Percentiles rank a stretch among this genome's conserved stretches.
phyloP scores from a whole-genome alignment of 2,329 filamentous ascomycete genomes.

The Paraconiothyrium brasiliense region DNA sequence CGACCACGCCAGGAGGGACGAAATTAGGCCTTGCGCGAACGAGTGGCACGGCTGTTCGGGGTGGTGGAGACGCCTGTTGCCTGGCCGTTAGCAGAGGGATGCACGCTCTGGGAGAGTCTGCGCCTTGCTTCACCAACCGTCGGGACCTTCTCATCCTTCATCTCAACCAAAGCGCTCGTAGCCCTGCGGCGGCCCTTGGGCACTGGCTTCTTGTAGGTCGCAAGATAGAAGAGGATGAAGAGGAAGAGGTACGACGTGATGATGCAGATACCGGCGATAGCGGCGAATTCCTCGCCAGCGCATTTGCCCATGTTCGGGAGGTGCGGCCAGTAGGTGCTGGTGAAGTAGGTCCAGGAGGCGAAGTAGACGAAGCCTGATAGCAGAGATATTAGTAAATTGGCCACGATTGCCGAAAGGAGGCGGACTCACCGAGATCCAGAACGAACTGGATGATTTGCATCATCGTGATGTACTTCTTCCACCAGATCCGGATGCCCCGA shows the following conservation, averaged over 20 bases:
- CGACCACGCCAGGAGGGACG: conserved; percentile 1
- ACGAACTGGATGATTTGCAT: conserved; percentile 98
- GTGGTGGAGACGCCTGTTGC: conserved; percentile 54
- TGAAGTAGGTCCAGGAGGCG: conserved; percentile 98
- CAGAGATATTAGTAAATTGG: conserved; percentile 29
- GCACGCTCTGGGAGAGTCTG: conserved; percentile 58
- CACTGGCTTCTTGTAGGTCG: conserved; percentile 89
- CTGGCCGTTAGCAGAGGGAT: conserved; percentile 48
- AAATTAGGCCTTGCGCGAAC: conserved; percentile 74
- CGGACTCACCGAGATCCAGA: conserved; percentile 84
- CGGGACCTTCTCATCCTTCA: conserved; percentile 75
- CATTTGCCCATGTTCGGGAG: conserved; percentile 86
- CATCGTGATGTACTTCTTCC: conserved; percentile 99
- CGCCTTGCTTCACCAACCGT: conserved; percentile 62
- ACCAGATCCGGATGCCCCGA: conserved; percentile 95
- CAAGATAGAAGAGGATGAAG: conserved; percentile 99
- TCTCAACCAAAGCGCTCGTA: conserved; percentile 86
- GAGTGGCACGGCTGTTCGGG: conserved; percentile 68
- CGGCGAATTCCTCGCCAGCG: conserved; percentile 96
- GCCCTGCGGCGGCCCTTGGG: conserved; percentile 78
- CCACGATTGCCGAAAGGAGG: background rate
- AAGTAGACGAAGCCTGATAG: conserved; percentile 91
- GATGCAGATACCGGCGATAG: conserved; percentile 89
- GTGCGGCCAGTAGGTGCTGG: conserved; percentile 85
- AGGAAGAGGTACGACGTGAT: conserved; percentile 95